Evolutionary conservation across 1,284 basidiomycete genomes (phyloP), one percentile per base, ranked within the genome.

Genomic region (Apiotrichum porosum): DNA sequence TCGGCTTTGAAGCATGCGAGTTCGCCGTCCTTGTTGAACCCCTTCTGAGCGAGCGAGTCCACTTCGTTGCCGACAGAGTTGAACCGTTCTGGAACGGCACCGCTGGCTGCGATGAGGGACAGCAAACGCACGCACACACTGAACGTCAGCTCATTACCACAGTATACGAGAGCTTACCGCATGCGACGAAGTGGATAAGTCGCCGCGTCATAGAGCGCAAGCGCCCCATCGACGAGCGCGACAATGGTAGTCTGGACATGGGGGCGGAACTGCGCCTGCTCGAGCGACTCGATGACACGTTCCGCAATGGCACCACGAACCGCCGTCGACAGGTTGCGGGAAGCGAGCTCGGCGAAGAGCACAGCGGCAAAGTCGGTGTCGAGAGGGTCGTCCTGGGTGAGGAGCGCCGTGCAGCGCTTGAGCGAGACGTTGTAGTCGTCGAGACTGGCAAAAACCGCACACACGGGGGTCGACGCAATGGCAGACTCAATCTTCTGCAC

Each of bases 141-240:
- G 33, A n/a, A 9, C 4, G 33, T 41, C 34, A 22, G 37, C 30
- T 37, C 18, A 37, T 9, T 6, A 15, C 12, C 22, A 8, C 6
- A 37, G 19, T 37, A 17, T 9, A 22, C 13, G n/a, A n/a, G n/a
- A 8, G 48, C 65, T 49, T 40, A 68, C 61, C 68, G 59, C 31
- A 61, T 43, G 12, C 64, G 39, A 14, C 64, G 49, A 2, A 67
- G 33, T 0, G 73, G 73, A 23, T 52, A 62, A 4, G 45, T 36
- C 4, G 54, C 43, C 3, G 38, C 49, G 2, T 37, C 47, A 49
- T 75, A 75, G 0, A 65, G 12, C 1, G 24, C 30, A 12, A 71
- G 49, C 3, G 66, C 32, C 15, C 54, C 53, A 13, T 62, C 52
- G 1, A 58, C 54, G 15, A 69, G 37, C n/a, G 57, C 54, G 4